Percentiles rank a stretch among this genome's conserved stretches.
Conservation (phyloP, 805 yeast species). For the Zygosaccharomyces bailii region DNA sequence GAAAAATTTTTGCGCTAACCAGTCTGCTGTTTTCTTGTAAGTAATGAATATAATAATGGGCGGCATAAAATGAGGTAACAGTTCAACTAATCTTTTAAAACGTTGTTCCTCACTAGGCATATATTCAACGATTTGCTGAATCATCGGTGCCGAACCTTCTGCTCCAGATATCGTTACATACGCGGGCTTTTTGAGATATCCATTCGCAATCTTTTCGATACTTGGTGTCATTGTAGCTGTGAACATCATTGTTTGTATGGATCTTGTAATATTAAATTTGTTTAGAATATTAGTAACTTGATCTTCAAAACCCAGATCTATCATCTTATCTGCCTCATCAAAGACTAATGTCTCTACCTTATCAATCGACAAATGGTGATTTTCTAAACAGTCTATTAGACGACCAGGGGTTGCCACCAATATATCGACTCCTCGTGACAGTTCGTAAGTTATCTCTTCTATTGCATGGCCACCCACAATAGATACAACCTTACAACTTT, state of each 20-base stretch:
- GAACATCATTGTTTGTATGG: slow-evolving; percentile 78
- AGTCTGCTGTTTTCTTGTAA: slow-evolving; percentile 69
- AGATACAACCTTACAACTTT: slow-evolving; percentile 48
- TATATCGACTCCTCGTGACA: slow-evolving; percentile 64
- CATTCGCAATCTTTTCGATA: slow-evolving; percentile 62
- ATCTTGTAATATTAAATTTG: slow-evolving; percentile 24
- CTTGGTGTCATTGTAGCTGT: slow-evolving; percentile 87
- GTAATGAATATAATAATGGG: slow-evolving; percentile 81
- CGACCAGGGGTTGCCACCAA: slow-evolving; percentile 95
- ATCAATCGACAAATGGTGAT: slow-evolving; percentile 56
- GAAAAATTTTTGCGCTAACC: slow-evolving; percentile 49
- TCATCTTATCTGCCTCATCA: slow-evolving; percentile 96
- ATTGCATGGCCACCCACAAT: slow-evolving; percentile 89
- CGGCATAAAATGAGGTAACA: slow-evolving; percentile 38
- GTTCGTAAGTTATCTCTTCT: slow-evolving; percentile 61
- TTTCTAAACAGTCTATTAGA: slow-evolving; percentile 71
- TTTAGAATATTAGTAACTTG: slow-evolving; percentile 62
- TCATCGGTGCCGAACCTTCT: slow-evolving; percentile 53
- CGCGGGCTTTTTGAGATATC: slow-evolving; percentile 60
- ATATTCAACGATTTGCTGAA: slow-evolving; percentile 65
- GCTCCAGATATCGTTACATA: slow-evolving; percentile 64
- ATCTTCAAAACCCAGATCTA: slow-evolving; percentile 89
- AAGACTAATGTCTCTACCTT: slow-evolving; percentile 67
- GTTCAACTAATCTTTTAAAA: slow-evolving; percentile 33
- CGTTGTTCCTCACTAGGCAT: slow-evolving; percentile 44